A percentile compares a stretch with the other conserved stretches of the same genome.
Conservation (phyloP, 345 rosid genomes). For the Eucalyptus erythrocorys region DNA sequence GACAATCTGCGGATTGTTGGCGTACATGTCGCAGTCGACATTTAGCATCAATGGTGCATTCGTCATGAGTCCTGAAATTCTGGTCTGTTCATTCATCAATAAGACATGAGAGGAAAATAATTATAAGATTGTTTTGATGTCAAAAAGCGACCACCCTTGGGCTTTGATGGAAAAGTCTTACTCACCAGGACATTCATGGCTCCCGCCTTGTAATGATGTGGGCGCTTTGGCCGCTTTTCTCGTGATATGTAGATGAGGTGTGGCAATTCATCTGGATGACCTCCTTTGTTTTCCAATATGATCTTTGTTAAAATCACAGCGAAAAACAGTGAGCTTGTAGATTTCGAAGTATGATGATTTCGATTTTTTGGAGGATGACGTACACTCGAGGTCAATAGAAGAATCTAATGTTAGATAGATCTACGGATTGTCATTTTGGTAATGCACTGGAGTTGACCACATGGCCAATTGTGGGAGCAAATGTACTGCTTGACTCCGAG, state of each 20-base stretch:
- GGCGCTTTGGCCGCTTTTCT: conserved; percentile 41
- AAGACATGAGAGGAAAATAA: background rate
- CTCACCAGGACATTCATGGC: conserved; percentile 74
- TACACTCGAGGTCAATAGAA: background rate
- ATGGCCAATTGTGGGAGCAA: background rate
- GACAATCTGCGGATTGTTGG: conserved; percentile 36
- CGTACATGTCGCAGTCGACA: conserved; percentile 75
- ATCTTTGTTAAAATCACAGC: conserved; percentile 9
- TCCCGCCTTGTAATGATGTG: conserved; percentile 67
- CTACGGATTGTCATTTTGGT: background rate
- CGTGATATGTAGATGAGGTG: conserved; percentile 53
- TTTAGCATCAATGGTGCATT: conserved; percentile 70
- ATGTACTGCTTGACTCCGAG: background rate
- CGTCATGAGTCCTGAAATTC: conserved; percentile 68
- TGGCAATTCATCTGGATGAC: conserved; percentile 24
- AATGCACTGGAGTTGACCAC: background rate
- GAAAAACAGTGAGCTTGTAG: background rate
- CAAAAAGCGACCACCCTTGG: background rate
- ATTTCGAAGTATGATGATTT: background rate
- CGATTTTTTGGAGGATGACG: background rate
- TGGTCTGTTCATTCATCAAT: background rate
- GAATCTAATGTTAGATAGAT: background rate
- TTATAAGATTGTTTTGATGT: background rate
- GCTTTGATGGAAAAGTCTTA: background rate
- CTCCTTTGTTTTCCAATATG: conserved; percentile 34